Evolutionary conservation across 192 early-diverging fungal genomes (phyloP), one percentile per base, ranked within the genome.

Genomic region (Backusella psychrophila): DNA sequence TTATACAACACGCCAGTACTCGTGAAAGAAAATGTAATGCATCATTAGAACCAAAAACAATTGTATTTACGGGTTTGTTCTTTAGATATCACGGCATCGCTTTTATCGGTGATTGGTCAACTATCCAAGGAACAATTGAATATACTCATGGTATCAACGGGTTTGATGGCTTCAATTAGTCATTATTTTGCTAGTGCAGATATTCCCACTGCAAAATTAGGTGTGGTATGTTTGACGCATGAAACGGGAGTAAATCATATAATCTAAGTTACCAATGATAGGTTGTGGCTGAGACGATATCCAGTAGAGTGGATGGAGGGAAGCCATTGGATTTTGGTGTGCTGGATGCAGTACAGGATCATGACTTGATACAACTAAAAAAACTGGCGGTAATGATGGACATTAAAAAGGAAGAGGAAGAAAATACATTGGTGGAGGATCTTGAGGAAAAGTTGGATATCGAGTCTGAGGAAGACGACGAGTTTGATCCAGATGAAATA

Each of bases 401-500:
- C 31, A 66, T 42, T 46, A 29, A 31, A 29, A 49, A 31, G 15
- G 23, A 73, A 1, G 19, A 29, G 14, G 12, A 63, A 4, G 34
- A 21, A 36, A 53, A 23, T 35, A 3, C 34, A 65, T 31, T 23
- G 6, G 7, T 35, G 7, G 36, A 46, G 5, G 6, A 15, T 29
- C 4, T 21, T 74, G 56, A 42, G 42, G 8, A 19, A 36, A 35
- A 63, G 8, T 8, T 6, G 11, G 56, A 41, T 41, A 4, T 15
- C 8, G 73, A 75, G 31, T 15, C 39, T 33, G 74, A 65, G 26
- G 56, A 74, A 66, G 73, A 66, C 1, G 41, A 65, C 2, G 74
- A 75, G 33, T 38, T 75, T 26, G 74, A 75, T 42, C 74, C 74
- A 34, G 42, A 75, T 42, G 74, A 65, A 34, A 41, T 66, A 35